Evolutionary conservation across 2,329 filamentous ascomycete genomes (phyloP), one percentile per base, ranked within the genome.

Genomic region (Dryadomyces quercivorus): DNA sequence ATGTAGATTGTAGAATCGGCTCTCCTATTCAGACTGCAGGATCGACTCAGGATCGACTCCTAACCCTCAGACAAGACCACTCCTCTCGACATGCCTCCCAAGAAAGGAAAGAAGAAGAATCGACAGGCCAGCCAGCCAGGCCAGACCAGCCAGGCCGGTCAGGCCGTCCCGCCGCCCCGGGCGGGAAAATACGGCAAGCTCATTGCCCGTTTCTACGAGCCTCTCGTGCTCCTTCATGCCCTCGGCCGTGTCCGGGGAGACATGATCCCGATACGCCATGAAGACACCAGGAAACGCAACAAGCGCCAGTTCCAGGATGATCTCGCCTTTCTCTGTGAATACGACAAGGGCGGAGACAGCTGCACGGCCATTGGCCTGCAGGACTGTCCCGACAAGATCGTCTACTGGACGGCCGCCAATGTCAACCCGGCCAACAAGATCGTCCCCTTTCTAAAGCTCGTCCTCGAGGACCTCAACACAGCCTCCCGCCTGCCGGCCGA

Each of bases 351-450:
- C 0, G 75, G 75, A 2, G 58, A 63, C 2, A 69, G 69, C 0
- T 71, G 69, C n/a, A 70, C 75, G 0, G 67, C 75, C 0, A 68
- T 77, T 26, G 73, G 66, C 0, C 59, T 75, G 1, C 67, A 77
- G 56, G 61, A 69, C 0, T 56, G 46, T 0, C 42, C 59, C 1
- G 55, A 66, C 0, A 58, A 59, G n/a, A 67, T 66, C 51, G 62
- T 66, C 2, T 73, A 74, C 43, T 76, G 73, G 69, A 51, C 76
- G 8, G 68, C 74, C 3, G 67, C 67, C 1, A 77, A 77, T 10
- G 59, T 60, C 10, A 21, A 46, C 1, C 40, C 59, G 0, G 36
- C 55, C 1, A n/a, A 54, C 0, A 60, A 59, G n/a, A 64, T 65
- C 8, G 47, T 58, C 0, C 21, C 16, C 0, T 74, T 74, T 45